A percentile compares a stretch with the other conserved stretches of the same genome.
Conservation (phyloP, 257 asterid species). For the Solanum virginianum region DNA sequence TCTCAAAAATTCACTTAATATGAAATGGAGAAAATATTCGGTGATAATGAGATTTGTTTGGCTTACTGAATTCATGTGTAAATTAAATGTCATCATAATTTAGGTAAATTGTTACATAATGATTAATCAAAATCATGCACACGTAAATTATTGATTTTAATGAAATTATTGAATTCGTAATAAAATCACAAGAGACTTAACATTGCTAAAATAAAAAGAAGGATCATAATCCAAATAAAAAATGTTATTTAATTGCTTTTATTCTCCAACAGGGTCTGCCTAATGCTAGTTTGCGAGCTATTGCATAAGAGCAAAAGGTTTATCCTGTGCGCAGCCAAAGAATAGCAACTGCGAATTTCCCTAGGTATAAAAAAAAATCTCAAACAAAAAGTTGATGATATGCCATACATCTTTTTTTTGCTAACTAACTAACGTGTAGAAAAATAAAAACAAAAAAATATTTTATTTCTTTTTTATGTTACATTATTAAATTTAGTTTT, state of each 20-base stretch:
- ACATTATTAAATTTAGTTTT: too few relatives aligned
- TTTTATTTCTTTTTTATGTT: too few relatives aligned
- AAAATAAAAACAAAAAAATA: too few relatives aligned
- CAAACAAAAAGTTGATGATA: not conserved
- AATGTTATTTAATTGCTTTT: not conserved
- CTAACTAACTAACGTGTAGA: too few relatives aligned
- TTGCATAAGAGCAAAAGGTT: too few relatives aligned
- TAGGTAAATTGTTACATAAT: not conserved
- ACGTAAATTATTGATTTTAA: not conserved
- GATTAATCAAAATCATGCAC: not conserved
- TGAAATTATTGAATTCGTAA: not conserved
- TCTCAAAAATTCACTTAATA: too few relatives aligned
- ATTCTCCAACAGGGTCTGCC: not conserved
- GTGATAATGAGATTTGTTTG: too few relatives aligned
- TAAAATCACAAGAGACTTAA: not conserved
- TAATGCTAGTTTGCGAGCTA: too few relatives aligned
- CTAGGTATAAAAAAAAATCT: not conserved
- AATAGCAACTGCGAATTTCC: too few relatives aligned
- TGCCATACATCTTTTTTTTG: not conserved
- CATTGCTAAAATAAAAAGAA: not conserved
- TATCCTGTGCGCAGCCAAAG: too few relatives aligned
- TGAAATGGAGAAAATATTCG: too few relatives aligned
- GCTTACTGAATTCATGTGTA: not conserved
- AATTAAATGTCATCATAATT: not conserved
- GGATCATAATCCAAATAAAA: not conserved